Conservation (phyloP, 106 monocot species). For the Amphibolis antarctica region DNA sequence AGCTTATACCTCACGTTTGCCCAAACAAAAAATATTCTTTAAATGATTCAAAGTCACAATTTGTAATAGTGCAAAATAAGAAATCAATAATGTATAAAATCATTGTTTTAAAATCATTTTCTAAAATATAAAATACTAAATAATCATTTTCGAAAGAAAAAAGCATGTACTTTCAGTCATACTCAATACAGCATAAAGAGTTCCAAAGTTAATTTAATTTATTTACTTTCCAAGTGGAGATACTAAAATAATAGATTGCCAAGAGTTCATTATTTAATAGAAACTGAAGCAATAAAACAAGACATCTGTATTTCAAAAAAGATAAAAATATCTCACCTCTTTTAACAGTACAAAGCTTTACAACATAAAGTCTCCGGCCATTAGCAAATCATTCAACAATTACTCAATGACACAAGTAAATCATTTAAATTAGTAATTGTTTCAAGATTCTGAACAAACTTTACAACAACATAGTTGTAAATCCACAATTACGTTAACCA, state of each 20-base stretch:
- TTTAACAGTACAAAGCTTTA: conserved; percentile 49
- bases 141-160: background rate
- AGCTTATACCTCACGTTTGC: conserved; percentile 68
- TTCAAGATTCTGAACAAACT: conserved; percentile 56
- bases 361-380: conserved; percentile 73
- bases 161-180: background rate
- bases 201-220: too few species aligned
- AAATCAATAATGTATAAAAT: background rate
- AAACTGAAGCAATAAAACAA: background rate
- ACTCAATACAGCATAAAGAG: background rate
- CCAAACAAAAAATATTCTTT: conserved; percentile 92
- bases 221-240: too few species aligned
- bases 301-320: background rate
- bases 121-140: background rate
- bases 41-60: conserved; percentile 60
- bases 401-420: conserved; percentile 39
- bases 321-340: conserved; percentile 42
- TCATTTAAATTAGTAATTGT: conserved; percentile 61
- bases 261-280: background rate
- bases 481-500: conserved; percentile 18
- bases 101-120: background rate
- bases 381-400: conserved; percentile 57
- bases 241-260: too few species aligned
- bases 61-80: conserved; percentile 19
- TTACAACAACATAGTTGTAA: conserved; percentile 22